Evolutionary conservation across 208 protist genomes (phyloP).

Genomic region (Acanthamoeba sp.): DNA sequence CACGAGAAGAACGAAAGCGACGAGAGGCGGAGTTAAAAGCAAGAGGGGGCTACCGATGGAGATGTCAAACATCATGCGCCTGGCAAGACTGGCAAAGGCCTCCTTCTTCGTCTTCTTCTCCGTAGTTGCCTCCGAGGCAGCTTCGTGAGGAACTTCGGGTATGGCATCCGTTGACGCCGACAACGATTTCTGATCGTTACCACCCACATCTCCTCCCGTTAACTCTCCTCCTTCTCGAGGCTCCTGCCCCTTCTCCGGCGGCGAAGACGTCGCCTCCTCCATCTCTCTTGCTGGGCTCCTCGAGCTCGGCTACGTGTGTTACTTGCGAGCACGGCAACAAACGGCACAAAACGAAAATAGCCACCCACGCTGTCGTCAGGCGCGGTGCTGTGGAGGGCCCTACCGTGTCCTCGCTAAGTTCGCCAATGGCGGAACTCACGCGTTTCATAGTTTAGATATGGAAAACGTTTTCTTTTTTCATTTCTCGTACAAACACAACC

Average conservation of each 20-base stretch:
- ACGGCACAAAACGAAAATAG: too few species aligned
- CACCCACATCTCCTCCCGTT: neutral
- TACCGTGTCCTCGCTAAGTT: too few species aligned
- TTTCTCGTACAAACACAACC: too few species aligned
- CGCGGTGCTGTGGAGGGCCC: too few species aligned
- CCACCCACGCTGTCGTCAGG: too few species aligned
- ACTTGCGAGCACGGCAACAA: too few species aligned
- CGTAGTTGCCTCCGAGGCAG: neutral
- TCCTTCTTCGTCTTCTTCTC: slow-evolving; percentile 33
- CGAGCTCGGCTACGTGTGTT: too few species aligned
- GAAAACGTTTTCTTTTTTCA: too few species aligned
- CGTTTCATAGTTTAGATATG: too few species aligned
- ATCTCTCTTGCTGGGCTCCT: too few species aligned
- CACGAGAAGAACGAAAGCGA: slow-evolving; percentile 32
- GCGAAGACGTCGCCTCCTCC: neutral
- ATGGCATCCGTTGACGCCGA: neutral
- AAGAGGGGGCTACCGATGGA: neutral
- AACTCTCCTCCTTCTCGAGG: neutral
- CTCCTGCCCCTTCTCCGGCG: neutral
- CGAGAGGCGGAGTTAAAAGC: neutral
- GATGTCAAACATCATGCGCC: slow-evolving; percentile 24
- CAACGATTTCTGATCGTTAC: neutral
- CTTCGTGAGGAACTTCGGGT: neutral
- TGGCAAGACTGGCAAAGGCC: neutral
- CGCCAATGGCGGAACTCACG: too few species aligned